Evolutionary conservation across 345 rosid genomes (phyloP).

Genomic region (Citrus inodora): DNA sequence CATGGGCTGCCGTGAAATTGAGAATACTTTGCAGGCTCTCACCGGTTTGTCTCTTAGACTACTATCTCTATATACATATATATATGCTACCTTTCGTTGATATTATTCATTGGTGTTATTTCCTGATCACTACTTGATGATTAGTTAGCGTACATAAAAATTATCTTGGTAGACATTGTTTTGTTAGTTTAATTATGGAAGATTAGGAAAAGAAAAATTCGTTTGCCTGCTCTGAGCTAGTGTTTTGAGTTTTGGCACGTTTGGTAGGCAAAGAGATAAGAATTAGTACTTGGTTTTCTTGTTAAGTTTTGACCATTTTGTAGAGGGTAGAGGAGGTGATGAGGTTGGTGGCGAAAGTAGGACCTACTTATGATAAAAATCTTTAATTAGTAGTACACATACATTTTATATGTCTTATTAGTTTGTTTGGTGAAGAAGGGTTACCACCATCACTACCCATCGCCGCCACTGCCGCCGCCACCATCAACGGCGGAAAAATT

Average conservation of each 20-base stretch:
- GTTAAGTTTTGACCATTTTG: neutral
- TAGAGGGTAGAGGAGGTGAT: no score
- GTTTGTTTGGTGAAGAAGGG: conserved; percentile 11
- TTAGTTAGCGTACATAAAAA: neutral
- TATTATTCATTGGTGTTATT: neutral
- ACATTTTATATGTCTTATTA: no score
- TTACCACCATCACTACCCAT: neutral
- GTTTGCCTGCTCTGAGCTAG: neutral
- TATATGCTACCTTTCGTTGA: neutral
- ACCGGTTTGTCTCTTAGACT: conserved; percentile 51
- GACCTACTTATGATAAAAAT: conserved; percentile 25
- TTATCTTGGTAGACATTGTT: neutral
- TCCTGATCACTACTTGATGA: neutral
- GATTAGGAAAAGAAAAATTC: neutral
- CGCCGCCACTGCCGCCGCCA: conserved; percentile 9
- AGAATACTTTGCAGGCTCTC: conserved; percentile 82
- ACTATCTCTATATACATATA: neutral
- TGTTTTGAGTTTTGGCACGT: conserved; percentile 14
- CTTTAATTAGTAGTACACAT: neutral
- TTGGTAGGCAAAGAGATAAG: conserved; percentile 15
- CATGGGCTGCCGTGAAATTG: conserved; percentile 98
- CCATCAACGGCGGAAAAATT: conserved; percentile 3
- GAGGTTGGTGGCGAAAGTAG: conserved; percentile 12
- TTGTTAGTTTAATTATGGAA: neutral
- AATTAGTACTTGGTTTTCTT: conserved; percentile 8